These are phyloP conservation scores for Spinellus fusiger DNA, from an alignment of 192 early-diverging fungal genomes.

Conservation along the genomic window DNA sequence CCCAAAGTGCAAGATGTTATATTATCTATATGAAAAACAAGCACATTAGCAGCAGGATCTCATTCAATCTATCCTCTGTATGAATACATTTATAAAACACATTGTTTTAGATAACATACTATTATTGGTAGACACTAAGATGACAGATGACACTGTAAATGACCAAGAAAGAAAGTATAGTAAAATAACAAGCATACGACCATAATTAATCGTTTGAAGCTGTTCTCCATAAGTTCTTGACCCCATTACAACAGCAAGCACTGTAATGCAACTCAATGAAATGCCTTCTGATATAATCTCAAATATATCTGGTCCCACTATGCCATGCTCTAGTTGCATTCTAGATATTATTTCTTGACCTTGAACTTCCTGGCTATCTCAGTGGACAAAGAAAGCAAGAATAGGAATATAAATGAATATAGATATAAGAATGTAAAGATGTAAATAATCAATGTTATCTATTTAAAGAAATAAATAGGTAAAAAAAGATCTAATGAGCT, in stretches of 20 bases:
- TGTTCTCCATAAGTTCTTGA: constrained; percentile 34
- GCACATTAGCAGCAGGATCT: too few relatives aligned
- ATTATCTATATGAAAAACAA: constrained; percentile 14
- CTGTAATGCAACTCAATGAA: constrained; percentile 33
- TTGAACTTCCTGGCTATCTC: too few relatives aligned
- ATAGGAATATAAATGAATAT: neutral
- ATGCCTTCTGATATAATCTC: constrained; percentile 38
- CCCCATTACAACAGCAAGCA: constrained; percentile 34
- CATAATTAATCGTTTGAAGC: constrained; percentile 36
- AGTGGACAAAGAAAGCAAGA: too few relatives aligned
- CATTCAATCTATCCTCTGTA: too few relatives aligned
- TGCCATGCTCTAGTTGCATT: constrained; percentile 4
- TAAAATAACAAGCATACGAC: constrained; percentile 33
- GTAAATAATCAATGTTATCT: neutral
- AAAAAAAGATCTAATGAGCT: neutral
- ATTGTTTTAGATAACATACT: constrained; percentile 13
- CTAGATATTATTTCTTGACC: neutral
- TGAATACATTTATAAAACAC: neutral
- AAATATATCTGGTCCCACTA: constrained; percentile 13
- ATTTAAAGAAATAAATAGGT: neutral
- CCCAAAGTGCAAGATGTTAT: constrained; percentile 33
- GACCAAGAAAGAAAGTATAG: constrained; percentile 41
- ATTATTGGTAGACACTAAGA: constrained; percentile 40
- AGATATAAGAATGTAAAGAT: neutral
- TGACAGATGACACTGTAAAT: constrained; percentile 30